Evolutionary conservation across 2,329 filamentous ascomycete species (phyloP), one percentile per base, ranked within the genome.

Genomic region (Akanthomyces lecanii): DNA sequence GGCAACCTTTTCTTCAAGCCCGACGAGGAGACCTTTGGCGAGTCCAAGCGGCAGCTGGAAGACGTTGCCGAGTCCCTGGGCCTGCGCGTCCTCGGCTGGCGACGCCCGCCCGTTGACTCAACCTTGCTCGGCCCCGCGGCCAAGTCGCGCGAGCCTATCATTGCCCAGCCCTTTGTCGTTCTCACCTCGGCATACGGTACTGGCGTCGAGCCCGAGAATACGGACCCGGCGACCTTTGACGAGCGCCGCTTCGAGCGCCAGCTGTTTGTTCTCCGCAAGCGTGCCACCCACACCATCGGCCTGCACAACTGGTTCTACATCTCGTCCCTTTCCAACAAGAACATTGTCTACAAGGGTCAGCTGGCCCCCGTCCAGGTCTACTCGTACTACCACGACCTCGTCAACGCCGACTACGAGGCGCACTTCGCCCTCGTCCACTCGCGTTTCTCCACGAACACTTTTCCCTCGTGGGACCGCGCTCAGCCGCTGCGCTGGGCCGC

Each of bases 1-100:
- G 94, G 94, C 71, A 99, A 99, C 78, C 79, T 99, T 72, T 99
- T 99, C 82, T 97, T 99, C 84, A 98, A 97, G 83, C 95, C 94
- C 68, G 92, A 97, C 74, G 85, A 91, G 73, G 90, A 96, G 79
- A 89, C 91, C 69, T 80, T 97, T 74, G 89, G 92, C 73, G 90
- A 96, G 79, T 97, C 93, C 70, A 92, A 95, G 79, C 85, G 87
- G 77, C 90, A 90, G 75, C 96, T 99, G 81, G 93, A 97, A 85
- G 90, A 96, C 75, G 89, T 96, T 80, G 93, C 94, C 75, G 89
- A 92, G 75, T 88, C 88, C 67, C 82, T 98, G 71, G 92, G 91
- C 69, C 82, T 99, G 74, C 88, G 94, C 71, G 92, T 97, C 67
- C 81, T 99, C 71, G 95, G 95, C 75, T 99, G 94, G 94, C 91